phyloP scores from a whole-genome alignment of 768 basidiomycete genomes.

The Arthromyces matolae region DNA sequence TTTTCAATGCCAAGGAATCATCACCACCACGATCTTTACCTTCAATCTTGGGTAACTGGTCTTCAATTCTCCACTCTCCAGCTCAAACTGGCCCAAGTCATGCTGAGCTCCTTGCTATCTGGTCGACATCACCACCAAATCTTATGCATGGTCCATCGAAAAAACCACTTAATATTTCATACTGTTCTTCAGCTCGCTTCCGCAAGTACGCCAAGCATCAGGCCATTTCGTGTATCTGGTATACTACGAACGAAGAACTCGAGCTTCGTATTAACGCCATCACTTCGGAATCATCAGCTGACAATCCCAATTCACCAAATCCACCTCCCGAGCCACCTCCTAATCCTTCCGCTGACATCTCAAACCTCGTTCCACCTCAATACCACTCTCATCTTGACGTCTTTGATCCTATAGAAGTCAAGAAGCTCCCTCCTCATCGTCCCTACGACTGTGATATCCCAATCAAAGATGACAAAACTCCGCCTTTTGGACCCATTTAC shows the following conservation, averaged over 20 bases:
- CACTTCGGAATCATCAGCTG: conserved; percentile 4
- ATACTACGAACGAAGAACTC: conserved; percentile 5
- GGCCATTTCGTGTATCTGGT: conserved; percentile 6
- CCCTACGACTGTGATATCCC: conserved; percentile 33
- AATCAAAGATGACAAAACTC: conserved; percentile 27
- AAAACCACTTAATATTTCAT: conserved; percentile 15
- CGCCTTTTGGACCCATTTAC: conserved; percentile 34
- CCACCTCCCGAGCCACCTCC: conserved; percentile 9
- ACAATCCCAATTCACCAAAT: conserved; percentile 14
- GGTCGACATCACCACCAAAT: conserved; percentile 7
- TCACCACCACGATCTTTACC: background rate
- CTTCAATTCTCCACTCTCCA: conserved; percentile 5
- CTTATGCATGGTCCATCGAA: conserved; percentile 11
- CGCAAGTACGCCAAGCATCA: conserved; percentile 19
- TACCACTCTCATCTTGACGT: conserved; percentile 10
- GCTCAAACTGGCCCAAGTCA: conserved; percentile 10
- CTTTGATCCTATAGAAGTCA: conserved; percentile 21
- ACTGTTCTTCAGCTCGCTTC: conserved; percentile 16
- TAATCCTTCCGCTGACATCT: background rate
- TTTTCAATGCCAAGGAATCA: background rate
- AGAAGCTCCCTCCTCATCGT: no score
- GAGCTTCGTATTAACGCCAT: background rate
- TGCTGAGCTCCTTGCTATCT: conserved; percentile 13
- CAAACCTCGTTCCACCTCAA: background rate
- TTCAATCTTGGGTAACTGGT: background rate